phyloP scores from a whole-genome alignment of 1,284 basidiomycete genomes.

The Puccinia horiana region DNA sequence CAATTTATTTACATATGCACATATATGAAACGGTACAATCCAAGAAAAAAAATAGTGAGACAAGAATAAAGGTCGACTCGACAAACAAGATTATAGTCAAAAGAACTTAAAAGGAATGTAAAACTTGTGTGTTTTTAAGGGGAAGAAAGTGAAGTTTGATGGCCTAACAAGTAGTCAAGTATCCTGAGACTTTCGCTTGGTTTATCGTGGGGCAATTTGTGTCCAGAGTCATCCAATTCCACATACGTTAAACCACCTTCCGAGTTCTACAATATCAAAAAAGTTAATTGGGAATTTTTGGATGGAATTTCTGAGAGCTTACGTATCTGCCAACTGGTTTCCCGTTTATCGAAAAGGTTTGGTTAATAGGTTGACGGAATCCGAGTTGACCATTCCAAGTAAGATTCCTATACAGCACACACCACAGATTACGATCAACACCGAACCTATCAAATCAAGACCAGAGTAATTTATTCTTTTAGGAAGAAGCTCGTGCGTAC shows the following conservation, averaged over 20 bases:
- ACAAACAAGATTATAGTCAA: no score
- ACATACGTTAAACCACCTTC: slow-evolving; percentile 35
- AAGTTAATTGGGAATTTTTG: no score
- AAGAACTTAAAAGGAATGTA: no score
- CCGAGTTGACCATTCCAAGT: slow-evolving; percentile 56
- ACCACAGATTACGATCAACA: not conserved
- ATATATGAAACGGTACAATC: no score
- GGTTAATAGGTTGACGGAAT: slow-evolving; percentile 53
- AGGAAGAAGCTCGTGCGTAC: not conserved
- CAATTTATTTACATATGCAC: no score
- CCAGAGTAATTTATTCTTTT: not conserved
- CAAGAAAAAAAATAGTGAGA: no score
- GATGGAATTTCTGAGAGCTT: not conserved
- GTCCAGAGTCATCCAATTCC: slow-evolving; percentile 46
- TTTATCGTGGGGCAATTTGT: slow-evolving; percentile 56
- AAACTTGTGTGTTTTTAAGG: no score
- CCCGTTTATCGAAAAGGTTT: slow-evolving; percentile 50
- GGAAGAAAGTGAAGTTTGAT: not conserved
- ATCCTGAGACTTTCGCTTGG: slow-evolving; percentile 54
- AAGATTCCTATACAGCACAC: not conserved
- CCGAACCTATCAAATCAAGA: not conserved
- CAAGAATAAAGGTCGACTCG: no score
- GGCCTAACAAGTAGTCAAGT: slow-evolving; percentile 55
- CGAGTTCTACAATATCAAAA: slow-evolving; percentile 5
- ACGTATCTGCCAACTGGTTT: not conserved